Evolutionary conservation across 768 basidiomycete species (phyloP).

Genomic region (Lanmaoa rubissima): DNA sequence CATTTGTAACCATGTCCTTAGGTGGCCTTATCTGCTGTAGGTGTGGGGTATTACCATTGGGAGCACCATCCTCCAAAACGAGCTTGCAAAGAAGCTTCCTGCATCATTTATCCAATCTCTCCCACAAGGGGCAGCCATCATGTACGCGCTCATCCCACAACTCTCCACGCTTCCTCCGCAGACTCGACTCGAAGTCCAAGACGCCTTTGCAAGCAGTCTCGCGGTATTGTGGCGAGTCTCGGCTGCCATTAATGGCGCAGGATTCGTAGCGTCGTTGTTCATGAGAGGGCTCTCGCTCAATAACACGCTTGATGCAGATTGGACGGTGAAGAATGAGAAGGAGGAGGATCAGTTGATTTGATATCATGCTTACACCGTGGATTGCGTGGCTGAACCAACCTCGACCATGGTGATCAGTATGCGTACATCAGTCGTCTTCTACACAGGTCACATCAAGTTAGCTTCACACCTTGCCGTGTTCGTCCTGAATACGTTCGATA

Average conservation of each 20-base stretch:
- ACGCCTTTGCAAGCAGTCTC: too few species aligned
- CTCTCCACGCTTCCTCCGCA: too few species aligned
- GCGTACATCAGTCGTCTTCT: not conserved
- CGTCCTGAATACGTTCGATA: not conserved
- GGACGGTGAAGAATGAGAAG: not conserved
- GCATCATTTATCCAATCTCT: constrained; percentile 34
- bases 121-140: constrained; percentile 39
- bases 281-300: not conserved
- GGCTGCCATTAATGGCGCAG: constrained; percentile 31
- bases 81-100: constrained; percentile 43
- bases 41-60: constrained; percentile 50
- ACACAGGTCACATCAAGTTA: not conserved
- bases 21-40: constrained; percentile 19
- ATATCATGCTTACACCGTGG: too few species aligned
- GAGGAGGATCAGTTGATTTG: constrained; percentile 6
- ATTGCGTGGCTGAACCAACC: too few species aligned
- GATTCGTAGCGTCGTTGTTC: not conserved
- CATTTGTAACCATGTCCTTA: not conserved
- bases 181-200: too few species aligned
- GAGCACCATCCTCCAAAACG: constrained; percentile 5
- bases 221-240: constrained; percentile 41
- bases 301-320: constrained; percentile 1
- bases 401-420: not conserved
- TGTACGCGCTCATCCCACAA: constrained; percentile 18
- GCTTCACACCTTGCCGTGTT: not conserved